Evolutionary conservation across 345 rosid species (phyloP), one percentile per base, ranked within the genome.

Genomic region (Acer saccharum): DNA sequence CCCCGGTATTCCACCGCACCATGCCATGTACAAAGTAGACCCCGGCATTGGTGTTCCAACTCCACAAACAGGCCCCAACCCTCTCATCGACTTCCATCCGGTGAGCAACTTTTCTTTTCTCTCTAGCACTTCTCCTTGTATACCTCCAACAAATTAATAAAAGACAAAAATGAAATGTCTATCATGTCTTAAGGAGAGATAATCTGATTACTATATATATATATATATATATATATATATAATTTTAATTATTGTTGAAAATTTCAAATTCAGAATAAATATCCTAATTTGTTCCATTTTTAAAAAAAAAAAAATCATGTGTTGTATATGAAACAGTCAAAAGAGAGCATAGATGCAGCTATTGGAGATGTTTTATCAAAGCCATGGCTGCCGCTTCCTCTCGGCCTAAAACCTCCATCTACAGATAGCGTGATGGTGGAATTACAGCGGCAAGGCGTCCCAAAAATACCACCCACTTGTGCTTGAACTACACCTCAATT

Each of bases 311-410:
- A 25, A 25, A 25, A 0, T 25, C 27, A 4, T 54, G 41, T 10
- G 21, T 5, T 62, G 8, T 27, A 29, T 50, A 46, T 3, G 7
- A 69, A 3, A 77, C 89, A 93, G 92, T 88, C 94, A 16, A 89
- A 83, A 7, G 97, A 95, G 86, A 92, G 89, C 76, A 83, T 88
- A 41, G 94, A 95, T 43, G 92, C 88, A 11, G 92, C 89, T 44
- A 86, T 93, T 1, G 93, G 84, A 80, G 98, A 92, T 81, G 98
- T 86, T 74, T 81, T 95, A 78, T 71, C 88, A 4, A 92, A 95
- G 75, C 97, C 98, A 76, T 87, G 94, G 94, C 85, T 82, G 82
- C 95, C 97, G 21, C 97, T 93, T 73, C 98, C 97, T 63, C 87
- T 95, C 0, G 93, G 94, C 23, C 81, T 92, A 20, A 92, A 91